These are phyloP conservation scores for Daphne laureola DNA, from an alignment of 441 rosid species.

Conservation along the genomic window DNA sequence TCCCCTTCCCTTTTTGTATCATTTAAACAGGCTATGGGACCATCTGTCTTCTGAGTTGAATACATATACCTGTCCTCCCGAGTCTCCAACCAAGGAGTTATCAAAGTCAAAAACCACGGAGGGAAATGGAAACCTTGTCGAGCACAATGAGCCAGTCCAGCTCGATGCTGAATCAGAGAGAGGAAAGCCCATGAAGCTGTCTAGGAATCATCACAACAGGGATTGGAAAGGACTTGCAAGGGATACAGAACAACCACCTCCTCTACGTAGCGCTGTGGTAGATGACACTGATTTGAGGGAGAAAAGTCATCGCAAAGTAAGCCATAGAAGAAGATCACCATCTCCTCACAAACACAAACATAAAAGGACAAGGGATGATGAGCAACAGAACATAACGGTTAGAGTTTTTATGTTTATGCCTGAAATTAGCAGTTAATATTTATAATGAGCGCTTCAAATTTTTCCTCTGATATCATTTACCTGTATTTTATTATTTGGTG, in stretches of 20 bases:
- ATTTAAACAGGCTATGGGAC: slow-evolving; percentile 84
- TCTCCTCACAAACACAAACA: slow-evolving; percentile 43
- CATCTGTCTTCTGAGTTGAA: slow-evolving; percentile 61
- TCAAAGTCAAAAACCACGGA: slow-evolving; percentile 18
- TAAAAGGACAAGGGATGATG: slow-evolving; percentile 58
- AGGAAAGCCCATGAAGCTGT: slow-evolving; percentile 29
- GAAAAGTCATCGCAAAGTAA: slow-evolving; percentile 27
- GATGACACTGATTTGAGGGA: slow-evolving; percentile 31
- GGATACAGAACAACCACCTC: slow-evolving; percentile 49
- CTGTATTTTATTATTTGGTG: too few species aligned
- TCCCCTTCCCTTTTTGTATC: not conserved
- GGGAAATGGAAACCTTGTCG: slow-evolving; percentile 28
- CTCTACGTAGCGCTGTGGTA: slow-evolving; percentile 58
- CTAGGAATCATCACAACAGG: slow-evolving; percentile 42
- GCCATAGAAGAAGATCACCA: slow-evolving; percentile 33
- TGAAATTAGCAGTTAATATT: not conserved
- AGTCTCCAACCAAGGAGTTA: slow-evolving; percentile 24
- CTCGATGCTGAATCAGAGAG: slow-evolving; percentile 41
- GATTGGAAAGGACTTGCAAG: slow-evolving; percentile 57
- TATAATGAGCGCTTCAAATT: too few species aligned
- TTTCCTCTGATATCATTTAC: too few species aligned
- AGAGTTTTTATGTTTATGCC: slow-evolving; percentile 13
- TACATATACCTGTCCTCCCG: slow-evolving; percentile 42
- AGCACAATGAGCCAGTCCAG: slow-evolving; percentile 19
- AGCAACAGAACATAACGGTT: slow-evolving; percentile 47